Percentiles rank a stretch among this genome's conserved stretches.
phyloP scores from a whole-genome alignment of 345 rosid species.

The Cardamine chenopodiifolia region DNA sequence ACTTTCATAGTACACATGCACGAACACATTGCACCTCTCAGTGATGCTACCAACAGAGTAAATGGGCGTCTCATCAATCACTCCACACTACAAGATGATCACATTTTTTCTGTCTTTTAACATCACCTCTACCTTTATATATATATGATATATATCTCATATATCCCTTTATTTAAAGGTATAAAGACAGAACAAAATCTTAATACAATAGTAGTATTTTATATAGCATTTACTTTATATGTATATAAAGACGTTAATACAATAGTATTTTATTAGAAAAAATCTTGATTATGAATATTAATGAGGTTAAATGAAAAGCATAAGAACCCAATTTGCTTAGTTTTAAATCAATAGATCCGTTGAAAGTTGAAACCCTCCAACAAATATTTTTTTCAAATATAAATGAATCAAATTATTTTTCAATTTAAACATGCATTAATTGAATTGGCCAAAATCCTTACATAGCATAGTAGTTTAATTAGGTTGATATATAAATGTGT shows the following conservation, averaged over 20 bases:
- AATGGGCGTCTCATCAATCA: conserved; percentile 36
- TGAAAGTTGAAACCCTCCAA: conserved; percentile 24
- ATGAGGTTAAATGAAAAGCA: neutral
- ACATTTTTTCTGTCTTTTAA: neutral
- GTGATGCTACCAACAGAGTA: conserved; percentile 28
- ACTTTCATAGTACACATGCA: conserved; percentile 44
- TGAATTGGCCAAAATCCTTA: neutral
- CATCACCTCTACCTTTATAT: neutral
- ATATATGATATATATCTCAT: neutral
- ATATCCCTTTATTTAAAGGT: neutral
- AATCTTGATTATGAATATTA: conserved; percentile 2
- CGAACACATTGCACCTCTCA: conserved; percentile 39
- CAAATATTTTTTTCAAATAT: neutral
- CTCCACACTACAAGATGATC: conserved; percentile 35
- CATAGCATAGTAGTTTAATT: conserved; percentile 11
- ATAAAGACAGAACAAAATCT: neutral
- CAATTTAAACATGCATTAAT: conserved; percentile 23
- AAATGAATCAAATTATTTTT: neutral
- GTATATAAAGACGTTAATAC: too few relatives aligned
- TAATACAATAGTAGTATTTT: neutral
- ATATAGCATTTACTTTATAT: too few relatives aligned
- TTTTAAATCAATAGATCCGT: conserved; percentile 34
- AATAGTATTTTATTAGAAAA: neutral
- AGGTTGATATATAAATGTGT: conserved; percentile 19
- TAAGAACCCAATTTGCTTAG: neutral